phyloP scores from a whole-genome alignment of 371 early-diverging fungal species.

The Apophysomyces elegans region DNA sequence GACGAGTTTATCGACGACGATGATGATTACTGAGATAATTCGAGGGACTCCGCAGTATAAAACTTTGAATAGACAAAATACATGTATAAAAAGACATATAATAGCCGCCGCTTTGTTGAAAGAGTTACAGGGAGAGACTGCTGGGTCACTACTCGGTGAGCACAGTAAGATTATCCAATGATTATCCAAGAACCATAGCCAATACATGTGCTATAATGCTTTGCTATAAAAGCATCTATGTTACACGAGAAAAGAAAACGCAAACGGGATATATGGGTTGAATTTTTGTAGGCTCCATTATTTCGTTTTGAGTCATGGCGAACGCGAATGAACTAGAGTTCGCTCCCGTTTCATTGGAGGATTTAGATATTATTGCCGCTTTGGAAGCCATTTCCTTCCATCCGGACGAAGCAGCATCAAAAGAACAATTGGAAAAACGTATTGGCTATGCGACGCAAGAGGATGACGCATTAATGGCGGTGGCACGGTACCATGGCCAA shows the following conservation, averaged over 20 bases:
- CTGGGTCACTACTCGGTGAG: no score
- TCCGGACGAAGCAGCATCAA: slow-evolving; percentile 68
- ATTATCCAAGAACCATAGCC: no score
- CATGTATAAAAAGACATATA: no score
- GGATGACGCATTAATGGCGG: slow-evolving; percentile 61
- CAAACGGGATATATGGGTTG: background rate
- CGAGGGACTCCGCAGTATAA: background rate
- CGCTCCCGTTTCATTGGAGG: slow-evolving; percentile 28
- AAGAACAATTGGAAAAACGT: slow-evolving; percentile 57
- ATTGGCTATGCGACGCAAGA: slow-evolving; percentile 43
- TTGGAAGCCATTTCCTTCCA: slow-evolving; percentile 58
- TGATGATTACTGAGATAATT: background rate
- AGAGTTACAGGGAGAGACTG: no score
- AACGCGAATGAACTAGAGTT: slow-evolving; percentile 4
- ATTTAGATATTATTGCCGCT: slow-evolving; percentile 35
- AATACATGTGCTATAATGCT: no score
- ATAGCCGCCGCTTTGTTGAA: no score
- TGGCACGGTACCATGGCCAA: slow-evolving; percentile 34
- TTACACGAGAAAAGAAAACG: no score
- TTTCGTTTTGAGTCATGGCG: background rate
- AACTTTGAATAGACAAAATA: slow-evolving; percentile 3
- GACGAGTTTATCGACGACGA: slow-evolving; percentile 11
- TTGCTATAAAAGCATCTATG: no score
- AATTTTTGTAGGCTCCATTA: background rate
- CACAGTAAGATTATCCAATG: no score